phyloP scores from a whole-genome alignment of 768 basidiomycete species.

The Sarcomyxa edulis region DNA sequence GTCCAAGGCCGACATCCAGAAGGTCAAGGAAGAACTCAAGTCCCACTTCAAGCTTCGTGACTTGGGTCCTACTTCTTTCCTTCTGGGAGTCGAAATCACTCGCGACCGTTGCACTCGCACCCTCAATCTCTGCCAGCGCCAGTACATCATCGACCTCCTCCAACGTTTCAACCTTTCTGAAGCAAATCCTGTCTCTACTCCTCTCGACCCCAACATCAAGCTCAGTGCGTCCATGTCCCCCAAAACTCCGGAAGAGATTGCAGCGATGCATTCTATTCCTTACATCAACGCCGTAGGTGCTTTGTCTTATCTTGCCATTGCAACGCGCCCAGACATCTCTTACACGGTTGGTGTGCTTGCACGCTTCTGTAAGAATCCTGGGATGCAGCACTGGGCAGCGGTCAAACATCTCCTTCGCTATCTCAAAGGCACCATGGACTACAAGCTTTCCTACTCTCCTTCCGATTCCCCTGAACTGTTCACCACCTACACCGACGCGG shows the following conservation, averaged over 20 bases:
- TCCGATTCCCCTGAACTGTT: conserved; percentile 10
- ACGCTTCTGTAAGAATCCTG: conserved; percentile 20
- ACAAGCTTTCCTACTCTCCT: conserved; percentile 14
- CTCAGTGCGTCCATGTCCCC: conserved; percentile 16
- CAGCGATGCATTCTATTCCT: conserved; percentile 19
- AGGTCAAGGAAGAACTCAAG: conserved; percentile 17
- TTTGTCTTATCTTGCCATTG: conserved; percentile 22
- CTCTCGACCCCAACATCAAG: conserved; percentile 19
- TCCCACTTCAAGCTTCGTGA: conserved; percentile 22
- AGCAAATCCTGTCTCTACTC: conserved; percentile 24
- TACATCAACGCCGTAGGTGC: conserved; percentile 24
- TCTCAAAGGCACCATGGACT: conserved; percentile 26
- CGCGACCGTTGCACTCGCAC: conserved; percentile 13
- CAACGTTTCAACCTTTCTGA: conserved; percentile 19
- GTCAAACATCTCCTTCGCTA: conserved; percentile 29
- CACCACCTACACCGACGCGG: conserved; percentile 20
- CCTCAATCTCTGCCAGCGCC: conserved; percentile 19
- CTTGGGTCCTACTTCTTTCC: conserved; percentile 16
- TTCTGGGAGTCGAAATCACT: conserved; percentile 25
- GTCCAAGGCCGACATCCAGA: conserved; percentile 8
- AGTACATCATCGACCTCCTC: conserved; percentile 20
- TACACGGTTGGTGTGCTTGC: conserved; percentile 14
- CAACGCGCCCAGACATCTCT: conserved; percentile 21
- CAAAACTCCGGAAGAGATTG: conserved; percentile 13
- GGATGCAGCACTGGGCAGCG: conserved; percentile 27